Evolutionary conservation across 2,329 filamentous ascomycete genomes (phyloP).

Genomic region (Clarireedia homoeocarpa): DNA sequence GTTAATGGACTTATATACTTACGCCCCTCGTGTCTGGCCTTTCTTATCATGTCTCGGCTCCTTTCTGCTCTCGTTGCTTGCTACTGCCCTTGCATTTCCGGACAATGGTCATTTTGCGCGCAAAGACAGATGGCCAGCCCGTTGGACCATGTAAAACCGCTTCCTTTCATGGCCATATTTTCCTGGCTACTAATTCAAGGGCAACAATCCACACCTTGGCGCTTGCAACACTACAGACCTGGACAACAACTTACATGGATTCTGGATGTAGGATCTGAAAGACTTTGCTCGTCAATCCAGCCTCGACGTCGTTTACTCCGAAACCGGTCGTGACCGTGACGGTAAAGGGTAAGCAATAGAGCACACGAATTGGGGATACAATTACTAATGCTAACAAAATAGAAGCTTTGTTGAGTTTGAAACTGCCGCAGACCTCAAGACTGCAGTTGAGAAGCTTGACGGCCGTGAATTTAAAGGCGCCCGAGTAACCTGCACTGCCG

Average conservation of each 20-base stretch:
- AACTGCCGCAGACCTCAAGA: constrained; percentile 79
- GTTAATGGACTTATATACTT: constrained; percentile 21
- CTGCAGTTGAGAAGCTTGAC: constrained; percentile 91
- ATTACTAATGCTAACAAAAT: constrained; percentile 13
- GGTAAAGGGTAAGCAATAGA: constrained; percentile 69
- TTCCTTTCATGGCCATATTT: constrained; percentile 19
- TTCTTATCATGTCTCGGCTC: constrained; percentile 28
- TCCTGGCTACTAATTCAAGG: constrained; percentile 25
- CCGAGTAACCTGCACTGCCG: constrained; percentile 75
- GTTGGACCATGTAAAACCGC: constrained; percentile 23
- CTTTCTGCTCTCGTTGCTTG: constrained; percentile 26
- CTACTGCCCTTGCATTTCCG: constrained; percentile 22
- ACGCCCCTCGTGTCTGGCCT: constrained; percentile 21
- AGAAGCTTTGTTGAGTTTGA: constrained; percentile 95
- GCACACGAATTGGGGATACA: neutral
- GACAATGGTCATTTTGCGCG: constrained; percentile 23
- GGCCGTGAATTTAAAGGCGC: constrained; percentile 87
- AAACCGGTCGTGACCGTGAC: constrained; percentile 86
- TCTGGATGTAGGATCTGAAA: constrained; percentile 93
- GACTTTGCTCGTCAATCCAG: constrained; percentile 97
- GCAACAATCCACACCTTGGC: constrained; percentile 25
- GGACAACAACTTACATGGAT: constrained; percentile 67
- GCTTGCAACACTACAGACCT: constrained; percentile 25
- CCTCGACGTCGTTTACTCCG: constrained; percentile 95
- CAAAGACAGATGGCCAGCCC: constrained; percentile 19